phyloP scores from a whole-genome alignment of 805 yeast species.

The Myxozyma udenii region DNA sequence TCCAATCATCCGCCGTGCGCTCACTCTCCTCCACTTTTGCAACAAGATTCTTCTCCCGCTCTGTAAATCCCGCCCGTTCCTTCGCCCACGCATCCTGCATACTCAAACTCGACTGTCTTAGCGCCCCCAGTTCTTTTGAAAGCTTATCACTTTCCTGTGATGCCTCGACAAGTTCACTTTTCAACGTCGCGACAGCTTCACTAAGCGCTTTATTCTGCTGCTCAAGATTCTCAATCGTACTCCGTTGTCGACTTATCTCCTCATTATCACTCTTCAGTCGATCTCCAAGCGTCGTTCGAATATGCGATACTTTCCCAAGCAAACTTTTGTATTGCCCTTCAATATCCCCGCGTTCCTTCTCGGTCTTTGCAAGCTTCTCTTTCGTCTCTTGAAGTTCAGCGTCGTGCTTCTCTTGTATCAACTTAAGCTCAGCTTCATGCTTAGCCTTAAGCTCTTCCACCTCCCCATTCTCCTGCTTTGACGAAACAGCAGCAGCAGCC shows the following conservation, averaged over 20 bases:
- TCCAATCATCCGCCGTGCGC: conserved; percentile 35
- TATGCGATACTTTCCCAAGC: conserved; percentile 39
- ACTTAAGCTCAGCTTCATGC: neutral
- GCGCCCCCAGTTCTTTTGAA: conserved; percentile 33
- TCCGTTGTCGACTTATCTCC: conserved; percentile 28
- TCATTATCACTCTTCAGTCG: conserved; percentile 44
- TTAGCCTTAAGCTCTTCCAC: neutral
- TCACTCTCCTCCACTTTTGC: conserved; percentile 28
- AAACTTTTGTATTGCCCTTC: conserved; percentile 44
- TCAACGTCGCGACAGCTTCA: conserved; percentile 40
- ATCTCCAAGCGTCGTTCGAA: conserved; percentile 44
- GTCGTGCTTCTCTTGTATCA: neutral
- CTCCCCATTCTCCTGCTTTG: conserved; percentile 3
- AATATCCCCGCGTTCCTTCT: conserved; percentile 44
- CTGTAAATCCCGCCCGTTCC: conserved; percentile 28
- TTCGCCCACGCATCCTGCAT: conserved; percentile 31
- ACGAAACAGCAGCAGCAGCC: neutral
- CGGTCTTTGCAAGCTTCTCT: conserved; percentile 54
- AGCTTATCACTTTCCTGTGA: conserved; percentile 35
- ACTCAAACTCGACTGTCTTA: conserved; percentile 30
- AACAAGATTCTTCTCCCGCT: conserved; percentile 22
- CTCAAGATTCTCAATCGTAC: conserved; percentile 35
- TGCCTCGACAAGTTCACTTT: conserved; percentile 40
- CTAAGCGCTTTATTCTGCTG: conserved; percentile 40
- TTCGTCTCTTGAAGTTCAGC: conserved; percentile 71